Evolutionary conservation across 306 rosid species (phyloP).

Genomic region (Glycine tomentella): DNA sequence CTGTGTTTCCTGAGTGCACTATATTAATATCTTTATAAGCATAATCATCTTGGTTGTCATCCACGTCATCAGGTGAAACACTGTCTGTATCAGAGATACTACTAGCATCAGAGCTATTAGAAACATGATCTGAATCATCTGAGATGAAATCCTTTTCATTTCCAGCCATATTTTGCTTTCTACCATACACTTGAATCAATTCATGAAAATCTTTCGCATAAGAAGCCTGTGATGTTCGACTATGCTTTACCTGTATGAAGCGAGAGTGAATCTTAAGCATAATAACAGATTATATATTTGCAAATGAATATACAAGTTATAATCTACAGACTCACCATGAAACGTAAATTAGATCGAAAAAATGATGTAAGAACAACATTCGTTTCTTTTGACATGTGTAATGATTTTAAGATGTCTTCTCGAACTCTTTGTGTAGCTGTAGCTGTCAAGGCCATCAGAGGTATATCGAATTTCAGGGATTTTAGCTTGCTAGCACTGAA

Average conservation of each 20-base stretch:
- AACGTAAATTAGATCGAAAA: constrained; percentile 79
- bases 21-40: constrained; percentile 49
- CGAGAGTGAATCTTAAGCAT: constrained; percentile 26
- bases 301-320: neutral
- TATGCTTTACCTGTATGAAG: constrained; percentile 73
- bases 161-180: constrained; percentile 53
- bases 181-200: constrained; percentile 61
- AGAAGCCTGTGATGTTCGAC: constrained; percentile 74
- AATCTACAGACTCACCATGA: constrained; percentile 66
- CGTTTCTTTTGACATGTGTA: constrained; percentile 76
- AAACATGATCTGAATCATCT: constrained; percentile 47
- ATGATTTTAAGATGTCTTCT: constrained; percentile 81
- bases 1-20: constrained; percentile 48
- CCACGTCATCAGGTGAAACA: constrained; percentile 52
- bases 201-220: constrained; percentile 74
- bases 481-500: constrained; percentile 69
- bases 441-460: constrained; percentile 96
- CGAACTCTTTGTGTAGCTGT: constrained; percentile 82
- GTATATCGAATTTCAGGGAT: constrained; percentile 72
- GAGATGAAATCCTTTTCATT: constrained; percentile 53
- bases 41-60: constrained; percentile 53
- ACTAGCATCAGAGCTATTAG: constrained; percentile 39
- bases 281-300: constrained; percentile 3
- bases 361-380: constrained; percentile 82
- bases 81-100: constrained; percentile 53